Evolutionary conservation across 2,329 filamentous ascomycete genomes (phyloP), one percentile per base, ranked within the genome.

Genomic region (Calonectria leucothoes): DNA sequence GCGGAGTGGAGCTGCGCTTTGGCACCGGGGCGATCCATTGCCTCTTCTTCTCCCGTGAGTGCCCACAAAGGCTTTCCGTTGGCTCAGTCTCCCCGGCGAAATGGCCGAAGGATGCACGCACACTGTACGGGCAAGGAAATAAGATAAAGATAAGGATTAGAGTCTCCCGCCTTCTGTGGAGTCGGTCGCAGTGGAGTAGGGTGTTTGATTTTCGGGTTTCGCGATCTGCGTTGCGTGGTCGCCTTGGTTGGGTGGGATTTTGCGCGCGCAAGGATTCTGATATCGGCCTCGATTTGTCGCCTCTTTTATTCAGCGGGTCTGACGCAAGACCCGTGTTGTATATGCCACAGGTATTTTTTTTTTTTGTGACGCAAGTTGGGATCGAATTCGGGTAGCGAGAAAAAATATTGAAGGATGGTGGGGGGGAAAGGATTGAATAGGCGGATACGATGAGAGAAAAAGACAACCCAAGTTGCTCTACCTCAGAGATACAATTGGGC

Each of bases 121-220:
- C 42, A 45, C 42, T 45, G 42, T 23, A 45, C 10, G n/a, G 42
- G 42, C 23, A 45, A 45, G 23, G 17, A 45, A 15, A 14, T 20
- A 42, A 57, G 35, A 70, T 70, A 65, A 65, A 61, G 49, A 65
- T 65, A 52, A 70, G 67, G 23, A 61, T 37, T 37, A 61, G 37
- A 25, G 55, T 33, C 49, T 27, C 15, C n/a, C 52, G 29, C 45
- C 20, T 49, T 10, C 45, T 57, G 52, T 57, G 52, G 52, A 31
- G 31, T 33, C 27, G 15, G 51, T 33, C 29, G 23, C 51, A 20
- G 51, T 55, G 29, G 51, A 55, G 49, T n/a, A n/a, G n/a, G n/a
- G n/a, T n/a, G n/a, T 52, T 31, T 20, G 31, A 27, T 15, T 27
- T 39, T 1, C 39, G 11, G 3, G 52, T 59, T n/a, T 37, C 55